These are phyloP conservation scores for Poterioochromonas sp. DNA, from an alignment of 352 stramenopile species.

Conservation along the genomic window DNA sequence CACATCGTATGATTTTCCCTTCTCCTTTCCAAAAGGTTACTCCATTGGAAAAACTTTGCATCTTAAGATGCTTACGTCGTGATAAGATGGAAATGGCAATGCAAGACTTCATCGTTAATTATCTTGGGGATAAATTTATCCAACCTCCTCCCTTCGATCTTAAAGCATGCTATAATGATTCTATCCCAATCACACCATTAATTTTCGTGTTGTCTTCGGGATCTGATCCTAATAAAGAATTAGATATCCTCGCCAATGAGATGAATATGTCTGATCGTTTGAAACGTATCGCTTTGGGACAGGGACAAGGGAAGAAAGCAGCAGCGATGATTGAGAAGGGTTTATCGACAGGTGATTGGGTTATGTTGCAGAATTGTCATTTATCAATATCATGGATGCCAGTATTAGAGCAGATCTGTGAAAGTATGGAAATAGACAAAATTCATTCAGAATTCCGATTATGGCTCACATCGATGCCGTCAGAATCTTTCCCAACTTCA, in stretches of 20 bases:
- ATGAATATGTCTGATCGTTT: slow-evolving; percentile 43
- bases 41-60: slow-evolving; percentile 70
- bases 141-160: slow-evolving; percentile 82
- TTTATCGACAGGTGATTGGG: slow-evolving; percentile 51
- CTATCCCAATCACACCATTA: slow-evolving; percentile 74
- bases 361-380: slow-evolving; percentile 88
- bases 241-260: slow-evolving; percentile 44
- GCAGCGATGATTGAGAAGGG: slow-evolving; percentile 77
- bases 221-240: slow-evolving; percentile 80
- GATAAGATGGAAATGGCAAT: slow-evolving; percentile 80
- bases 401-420: slow-evolving; percentile 82
- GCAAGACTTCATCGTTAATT: slow-evolving; percentile 68
- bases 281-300: slow-evolving; percentile 52
- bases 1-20: slow-evolving; percentile 54
- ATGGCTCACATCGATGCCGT: slow-evolving; percentile 75
- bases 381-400: slow-evolving; percentile 85
- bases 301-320: slow-evolving; percentile 79
- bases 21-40: slow-evolving; percentile 57
- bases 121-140: slow-evolving; percentile 73
- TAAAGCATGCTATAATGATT: slow-evolving; percentile 76
- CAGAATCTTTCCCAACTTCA: slow-evolving; percentile 63
- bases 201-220: slow-evolving; percentile 88
- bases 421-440: slow-evolving; percentile 56
- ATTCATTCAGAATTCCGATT: slow-evolving; percentile 74
- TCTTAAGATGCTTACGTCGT: slow-evolving; percentile 74